Conservation (phyloP, 2,329 filamentous ascomycete species). For the Apiospora sp. region DNA sequence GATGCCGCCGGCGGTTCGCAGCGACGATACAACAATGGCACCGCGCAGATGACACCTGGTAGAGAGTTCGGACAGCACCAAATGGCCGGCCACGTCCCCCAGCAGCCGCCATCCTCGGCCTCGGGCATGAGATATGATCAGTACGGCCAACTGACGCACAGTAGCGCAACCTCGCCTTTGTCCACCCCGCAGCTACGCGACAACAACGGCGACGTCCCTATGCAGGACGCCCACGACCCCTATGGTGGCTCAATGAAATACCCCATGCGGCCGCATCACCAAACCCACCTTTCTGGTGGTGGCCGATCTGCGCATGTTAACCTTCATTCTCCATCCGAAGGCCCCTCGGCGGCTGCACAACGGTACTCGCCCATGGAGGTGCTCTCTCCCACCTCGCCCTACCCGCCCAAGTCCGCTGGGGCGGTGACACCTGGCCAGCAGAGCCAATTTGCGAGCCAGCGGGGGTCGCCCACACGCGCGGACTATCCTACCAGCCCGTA, state of each 20-base stretch:
- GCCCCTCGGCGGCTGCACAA: slow-evolving; percentile 81
- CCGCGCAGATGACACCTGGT: slow-evolving; percentile 41
- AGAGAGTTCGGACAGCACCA: slow-evolving; percentile 43
- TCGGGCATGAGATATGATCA: slow-evolving; percentile 73
- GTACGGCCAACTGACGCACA: slow-evolving; percentile 48
- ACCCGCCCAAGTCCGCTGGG: slow-evolving; percentile 68
- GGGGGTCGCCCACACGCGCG: slow-evolving; percentile 81
- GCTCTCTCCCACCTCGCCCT: slow-evolving; percentile 81
- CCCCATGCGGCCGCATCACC: slow-evolving; percentile 78
- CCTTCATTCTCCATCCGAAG: slow-evolving; percentile 76
- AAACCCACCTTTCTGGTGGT: slow-evolving; percentile 69
- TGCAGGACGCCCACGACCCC: slow-evolving; percentile 86
- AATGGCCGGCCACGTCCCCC: slow-evolving; percentile 43
- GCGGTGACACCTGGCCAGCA: slow-evolving; percentile 39
- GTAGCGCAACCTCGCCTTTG: slow-evolving; percentile 60
- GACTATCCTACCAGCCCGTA: slow-evolving; percentile 69
- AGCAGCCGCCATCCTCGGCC: slow-evolving; percentile 50
- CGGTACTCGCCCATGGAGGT: slow-evolving; percentile 97
- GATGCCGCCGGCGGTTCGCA: slow-evolving; percentile 67
- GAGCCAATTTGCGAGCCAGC: slow-evolving; percentile 62
- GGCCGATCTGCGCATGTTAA: slow-evolving; percentile 56
- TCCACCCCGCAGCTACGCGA: slow-evolving; percentile 64
- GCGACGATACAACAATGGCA: slow-evolving; percentile 61
- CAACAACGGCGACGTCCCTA: slow-evolving; percentile 78
- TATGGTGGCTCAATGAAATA: slow-evolving; percentile 82